A percentile compares a stretch with the other conserved stretches of the same genome.
phyloP scores from a whole-genome alignment of 208 protist genomes.

The Phytomonas sp. region DNA sequence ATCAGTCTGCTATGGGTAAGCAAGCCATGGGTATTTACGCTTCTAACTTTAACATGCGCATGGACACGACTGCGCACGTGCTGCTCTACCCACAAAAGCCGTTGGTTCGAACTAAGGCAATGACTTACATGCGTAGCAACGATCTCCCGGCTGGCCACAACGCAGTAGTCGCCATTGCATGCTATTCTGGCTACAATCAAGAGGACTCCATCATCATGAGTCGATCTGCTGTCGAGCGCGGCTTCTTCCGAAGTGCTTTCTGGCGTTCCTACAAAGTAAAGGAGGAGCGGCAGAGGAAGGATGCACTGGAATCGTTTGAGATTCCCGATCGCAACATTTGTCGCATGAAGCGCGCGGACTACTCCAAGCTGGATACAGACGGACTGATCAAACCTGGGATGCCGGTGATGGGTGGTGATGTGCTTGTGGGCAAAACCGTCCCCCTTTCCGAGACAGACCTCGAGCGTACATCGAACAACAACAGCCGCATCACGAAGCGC shows the following conservation, averaged over 20 bases:
- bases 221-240: constrained; percentile 94
- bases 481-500: constrained; percentile 69
- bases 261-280: constrained; percentile 76
- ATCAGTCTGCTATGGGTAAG: constrained; percentile 99
- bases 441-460: constrained; percentile 25
- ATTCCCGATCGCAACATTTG: constrained; percentile 83
- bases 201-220: constrained; percentile 99
- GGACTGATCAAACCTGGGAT: constrained; percentile 90
- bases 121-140: constrained; percentile 93
- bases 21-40: constrained; percentile 96
- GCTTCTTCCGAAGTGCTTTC: constrained; percentile 95
- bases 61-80: constrained; percentile 98
- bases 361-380: constrained; percentile 96
- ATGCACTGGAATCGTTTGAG: constrained; percentile 89
- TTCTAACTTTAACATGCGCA: constrained; percentile 94
- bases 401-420: constrained; percentile 74
- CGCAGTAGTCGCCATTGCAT: constrained; percentile 98
- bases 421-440: constrained; percentile 93
- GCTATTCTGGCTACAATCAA: constrained; percentile 99
- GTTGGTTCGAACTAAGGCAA: constrained; percentile 94
- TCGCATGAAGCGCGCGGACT: constrained; percentile 79
- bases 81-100: constrained; percentile 98
- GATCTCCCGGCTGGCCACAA: constrained; percentile 98
- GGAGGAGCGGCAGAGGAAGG: constrained; percentile 69
- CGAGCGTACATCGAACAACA: constrained; percentile 58